Percentiles rank a stretch among this genome's conserved stretches.
Evolutionary conservation across 2,329 filamentous ascomycete genomes (phyloP).

Genomic region (Akanthomyces uredinophilus): DNA sequence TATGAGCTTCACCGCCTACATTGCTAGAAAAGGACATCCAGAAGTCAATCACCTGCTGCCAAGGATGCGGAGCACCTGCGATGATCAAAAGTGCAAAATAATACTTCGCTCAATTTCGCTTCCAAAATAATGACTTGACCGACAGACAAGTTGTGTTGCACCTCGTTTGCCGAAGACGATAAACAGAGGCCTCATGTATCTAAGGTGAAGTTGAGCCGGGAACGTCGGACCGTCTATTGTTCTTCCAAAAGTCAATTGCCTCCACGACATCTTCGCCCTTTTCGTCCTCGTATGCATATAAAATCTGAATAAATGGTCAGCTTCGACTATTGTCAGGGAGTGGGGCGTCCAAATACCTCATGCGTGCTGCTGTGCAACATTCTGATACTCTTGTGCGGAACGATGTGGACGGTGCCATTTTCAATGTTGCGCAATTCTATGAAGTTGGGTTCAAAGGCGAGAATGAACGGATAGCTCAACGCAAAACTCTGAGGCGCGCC

Average conservation of each 20-base stretch:
- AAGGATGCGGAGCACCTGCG: background rate
- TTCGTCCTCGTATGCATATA: conserved; percentile 97
- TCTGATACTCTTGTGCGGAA: conserved; percentile 92
- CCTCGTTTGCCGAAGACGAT: background rate
- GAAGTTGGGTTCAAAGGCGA: conserved; percentile 96
- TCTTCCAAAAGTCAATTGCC: conserved; percentile 94
- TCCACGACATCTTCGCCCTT: conserved; percentile 88
- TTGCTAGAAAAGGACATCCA: background rate
- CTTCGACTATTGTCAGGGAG: background rate
- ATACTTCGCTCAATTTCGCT: conserved; percentile 13
- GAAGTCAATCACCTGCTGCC: background rate
- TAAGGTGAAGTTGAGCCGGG: conserved; percentile 21
- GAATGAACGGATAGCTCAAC: conserved; percentile 91
- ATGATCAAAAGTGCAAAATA: conserved; percentile 3
- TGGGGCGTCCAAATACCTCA: conserved; percentile 61
- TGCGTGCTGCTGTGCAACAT: conserved; percentile 97
- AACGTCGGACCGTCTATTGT: conserved; percentile 46
- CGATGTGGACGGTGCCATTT: conserved; percentile 88
- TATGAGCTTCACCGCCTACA: background rate
- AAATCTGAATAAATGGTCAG: conserved; percentile 57
- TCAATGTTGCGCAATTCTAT: conserved; percentile 96
- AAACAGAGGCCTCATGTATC: background rate
- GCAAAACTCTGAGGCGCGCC: conserved; percentile 88
- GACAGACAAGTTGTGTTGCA: background rate
- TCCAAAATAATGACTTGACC: background rate